Base-by-base conservation (phyloP, 805 yeast species). In the Yamadazyma tumulicola region DNA sequence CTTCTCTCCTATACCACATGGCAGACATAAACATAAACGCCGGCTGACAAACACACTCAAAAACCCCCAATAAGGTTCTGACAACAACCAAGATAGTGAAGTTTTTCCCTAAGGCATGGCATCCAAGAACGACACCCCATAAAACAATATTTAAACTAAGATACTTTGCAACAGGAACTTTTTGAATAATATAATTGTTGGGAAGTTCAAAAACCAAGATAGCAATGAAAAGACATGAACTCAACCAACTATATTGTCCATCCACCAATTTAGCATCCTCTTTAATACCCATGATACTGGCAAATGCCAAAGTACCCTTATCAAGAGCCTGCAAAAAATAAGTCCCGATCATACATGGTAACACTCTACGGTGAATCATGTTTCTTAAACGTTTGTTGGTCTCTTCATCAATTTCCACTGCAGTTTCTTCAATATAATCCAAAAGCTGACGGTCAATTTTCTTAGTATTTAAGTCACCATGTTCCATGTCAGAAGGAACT, bases 11-110 rank as follows among this genome's bases (percentile, higher is more conserved):
- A 55, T 77, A 80, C 57, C 77, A 80, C 81, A 76, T 76, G 15
- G 80, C 72, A 17, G 80, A 72, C 31, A 79, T 66, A 17, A 77
- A 57, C 34, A 76, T 67, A 33, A 76, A 67, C 0, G 79, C 77
- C 2, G 79, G 80, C 1, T 79, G 74, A 31, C 75, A 60, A 3
- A 75, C 67, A 3, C 75, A 57, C 49, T 77, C 83, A 46, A 77
- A 74, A 13, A 69, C 43, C 5, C 83, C 83, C 16, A 77, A 48
- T 18, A 77, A 51, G 2, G 74, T 61, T 38, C 83, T 57, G 1
- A 72, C 72, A 12, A 73, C 55, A 74, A 77, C 71, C 33, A 77
- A 56, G 11, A 75, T 59, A 4, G 79, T 75, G 46, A 72, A 74
- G 1, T 69, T 61, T n/a, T n/a, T n/a, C 46, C 78, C 73, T 2